A percentile compares a stretch with the other conserved stretches of the same genome.
phyloP scores from a whole-genome alignment of 2,329 filamentous ascomycete genomes.

The Cladosporium halotolerans region DNA sequence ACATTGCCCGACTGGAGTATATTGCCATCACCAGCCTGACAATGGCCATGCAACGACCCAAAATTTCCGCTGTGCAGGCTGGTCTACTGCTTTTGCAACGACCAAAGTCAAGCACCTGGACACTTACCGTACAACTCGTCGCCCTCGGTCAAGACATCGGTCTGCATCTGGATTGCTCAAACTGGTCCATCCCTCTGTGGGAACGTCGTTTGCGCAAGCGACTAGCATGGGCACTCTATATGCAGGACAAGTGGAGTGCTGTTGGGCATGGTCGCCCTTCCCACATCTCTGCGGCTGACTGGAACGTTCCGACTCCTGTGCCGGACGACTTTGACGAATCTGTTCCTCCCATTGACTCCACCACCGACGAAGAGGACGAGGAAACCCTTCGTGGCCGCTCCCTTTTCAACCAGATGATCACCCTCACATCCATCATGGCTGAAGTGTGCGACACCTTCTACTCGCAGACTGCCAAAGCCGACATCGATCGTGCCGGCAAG shows the following conservation, averaged over 20 bases:
- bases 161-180: slow-evolving; percentile 77
- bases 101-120: slow-evolving; percentile 73
- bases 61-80: slow-evolving; percentile 73
- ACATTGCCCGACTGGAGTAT: slow-evolving; percentile 66
- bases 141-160: slow-evolving; percentile 83
- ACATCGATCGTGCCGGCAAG: slow-evolving; percentile 58
- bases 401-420: slow-evolving; percentile 69
- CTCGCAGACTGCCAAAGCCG: slow-evolving; percentile 67
- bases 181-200: slow-evolving; percentile 84
- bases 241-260: slow-evolving; percentile 91
- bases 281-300: slow-evolving; percentile 64
- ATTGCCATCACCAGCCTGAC: slow-evolving; percentile 67
- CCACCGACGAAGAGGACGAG: slow-evolving; percentile 49
- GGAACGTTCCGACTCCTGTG: slow-evolving; percentile 65
- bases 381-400: slow-evolving; percentile 63
- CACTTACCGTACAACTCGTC: slow-evolving; percentile 78
- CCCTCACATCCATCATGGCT: slow-evolving; percentile 66
- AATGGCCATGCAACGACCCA: slow-evolving; percentile 73
- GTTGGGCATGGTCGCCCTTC: slow-evolving; percentile 80
- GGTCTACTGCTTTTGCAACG: slow-evolving; percentile 68
- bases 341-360: slow-evolving; percentile 35
- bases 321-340: slow-evolving; percentile 67
- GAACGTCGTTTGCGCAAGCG: slow-evolving; percentile 79
- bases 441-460: slow-evolving; percentile 81
- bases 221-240: slow-evolving; percentile 84